Percentiles rank a stretch among this genome's conserved stretches.
phyloP scores from a whole-genome alignment of 306 rosid species.

The Gillenia trifoliata region DNA sequence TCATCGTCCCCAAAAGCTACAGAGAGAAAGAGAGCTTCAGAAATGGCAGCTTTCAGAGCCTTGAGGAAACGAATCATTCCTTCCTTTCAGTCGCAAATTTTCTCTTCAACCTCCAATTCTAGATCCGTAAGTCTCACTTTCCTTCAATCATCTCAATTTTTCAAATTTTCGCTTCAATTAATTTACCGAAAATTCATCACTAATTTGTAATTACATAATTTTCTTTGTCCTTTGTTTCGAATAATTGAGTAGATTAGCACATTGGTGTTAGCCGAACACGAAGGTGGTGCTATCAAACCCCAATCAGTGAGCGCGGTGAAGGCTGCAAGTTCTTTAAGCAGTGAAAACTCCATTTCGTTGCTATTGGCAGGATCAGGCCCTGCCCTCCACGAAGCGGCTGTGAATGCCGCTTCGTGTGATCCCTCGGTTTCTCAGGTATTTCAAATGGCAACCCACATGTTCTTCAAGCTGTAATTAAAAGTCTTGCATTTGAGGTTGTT shows the following conservation, averaged over 20 bases:
- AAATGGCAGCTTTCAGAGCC: conserved; percentile 64
- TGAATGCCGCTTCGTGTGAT: conserved; percentile 58
- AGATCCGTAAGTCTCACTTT: conserved; percentile 44
- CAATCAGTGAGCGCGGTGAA: conserved; percentile 63
- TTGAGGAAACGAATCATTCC: conserved; percentile 39
- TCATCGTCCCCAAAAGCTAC: not conserved
- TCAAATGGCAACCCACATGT: not conserved
- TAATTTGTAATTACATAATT: not conserved
- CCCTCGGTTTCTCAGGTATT: conserved; percentile 72
- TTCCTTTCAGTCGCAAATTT: conserved; percentile 20
- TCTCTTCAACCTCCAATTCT: conserved; percentile 20
- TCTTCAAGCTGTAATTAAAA: not conserved
- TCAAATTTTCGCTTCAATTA: too few species aligned
- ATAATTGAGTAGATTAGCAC: conserved; percentile 54
- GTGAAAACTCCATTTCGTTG: conserved; percentile 55
- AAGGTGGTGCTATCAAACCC: conserved; percentile 60
- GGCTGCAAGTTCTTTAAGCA: conserved; percentile 60
- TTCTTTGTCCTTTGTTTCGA: not conserved
- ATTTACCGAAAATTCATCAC: too few species aligned
- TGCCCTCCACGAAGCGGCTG: conserved; percentile 71
- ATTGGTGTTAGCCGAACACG: conserved; percentile 79
- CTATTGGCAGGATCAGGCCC: conserved; percentile 87
- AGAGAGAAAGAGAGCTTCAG: not conserved
- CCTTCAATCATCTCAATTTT: not conserved
- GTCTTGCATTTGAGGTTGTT: not conserved